Base-by-base conservation (phyloP, 345 rosid species). In the Gossypium anomalum region DNA sequence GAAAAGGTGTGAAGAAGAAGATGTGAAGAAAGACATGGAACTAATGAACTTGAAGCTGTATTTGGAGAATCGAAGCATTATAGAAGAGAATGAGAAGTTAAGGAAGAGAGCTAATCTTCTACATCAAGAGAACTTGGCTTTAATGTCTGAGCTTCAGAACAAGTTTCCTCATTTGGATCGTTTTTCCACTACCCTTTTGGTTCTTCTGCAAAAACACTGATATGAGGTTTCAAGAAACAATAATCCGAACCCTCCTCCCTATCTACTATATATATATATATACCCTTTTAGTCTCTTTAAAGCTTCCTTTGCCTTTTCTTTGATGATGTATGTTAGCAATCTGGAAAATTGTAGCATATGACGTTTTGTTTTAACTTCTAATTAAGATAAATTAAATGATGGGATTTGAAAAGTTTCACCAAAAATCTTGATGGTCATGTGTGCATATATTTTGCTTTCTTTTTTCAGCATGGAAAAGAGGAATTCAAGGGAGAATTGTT, bases 21-120 rank as follows among this genome's bases (percentile, higher is more conserved):
- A 73, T 67, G 73, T n/a, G 75, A 80, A 74, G 55, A 78, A 51
- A 52, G 84, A 87, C 23, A 86, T 87, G 87, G 83, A 87, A 66
- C 79, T 80, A 45, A 77, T 64, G 87, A 90, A 90, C 83, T 73
- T 86, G 82, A 86, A 83, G 87, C 83, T 90, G 52, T 90, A 83
- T 67, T 73, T 88, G 80, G 87, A 86, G 83, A 90, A 90, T 75
- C 81, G 68, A 66, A 84, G 79, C 27, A 90, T 90, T 11, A 77
- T 85, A 7, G 86, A 88, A 73, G 91, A 86, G 85, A 90, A 90
- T 12, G 84, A 86, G 80, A 87, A 83, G 85, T 76, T 88, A 47
- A 81, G 90, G 81, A 79, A 80, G 85, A 82, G 80, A 78, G 91
- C 91, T 45, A 22, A 51, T 62, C 80, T 89, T 78, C 90, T 89